Conservation (phyloP, 1,139 yeast species). For the Insectozyma bohioensis region DNA sequence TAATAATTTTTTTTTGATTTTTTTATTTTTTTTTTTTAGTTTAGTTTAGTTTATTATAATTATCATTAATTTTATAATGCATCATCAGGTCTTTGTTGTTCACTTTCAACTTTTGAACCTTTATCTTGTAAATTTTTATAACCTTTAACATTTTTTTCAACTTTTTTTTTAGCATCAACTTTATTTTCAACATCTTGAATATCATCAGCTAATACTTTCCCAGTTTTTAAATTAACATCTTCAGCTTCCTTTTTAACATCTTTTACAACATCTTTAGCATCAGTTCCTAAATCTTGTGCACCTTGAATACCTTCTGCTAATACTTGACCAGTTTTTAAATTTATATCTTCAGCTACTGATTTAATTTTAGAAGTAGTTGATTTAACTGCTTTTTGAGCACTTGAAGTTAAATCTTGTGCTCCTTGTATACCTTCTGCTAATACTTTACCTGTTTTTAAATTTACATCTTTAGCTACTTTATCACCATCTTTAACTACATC, state of each 20-base stretch:
- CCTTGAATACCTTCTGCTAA: slow-evolving; percentile 30
- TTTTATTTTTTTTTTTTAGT: too few species aligned
- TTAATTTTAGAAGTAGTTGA: slow-evolving; percentile 15
- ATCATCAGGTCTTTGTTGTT: slow-evolving; percentile 49
- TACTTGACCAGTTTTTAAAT: slow-evolving; percentile 26
- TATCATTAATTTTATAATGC: slow-evolving; percentile 26
- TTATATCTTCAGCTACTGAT: slow-evolving; percentile 18
- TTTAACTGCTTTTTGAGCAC: slow-evolving; percentile 1
- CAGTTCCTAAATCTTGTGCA: slow-evolving; percentile 23
- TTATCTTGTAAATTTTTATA: slow-evolving; percentile 43
- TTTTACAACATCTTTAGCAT: slow-evolving; percentile 22
- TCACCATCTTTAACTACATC: slow-evolving; percentile 2
- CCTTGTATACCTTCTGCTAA: slow-evolving; percentile 29
- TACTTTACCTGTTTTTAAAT: slow-evolving; percentile 15
- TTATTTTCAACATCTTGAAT: slow-evolving; percentile 19
- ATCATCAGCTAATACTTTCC: slow-evolving; percentile 29
- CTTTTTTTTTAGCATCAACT: slow-evolving; percentile 10
- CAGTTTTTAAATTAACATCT: slow-evolving; percentile 24
- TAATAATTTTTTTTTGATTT: too few species aligned
- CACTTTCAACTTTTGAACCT: slow-evolving; percentile 40
- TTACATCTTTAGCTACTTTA: slow-evolving; percentile 1
- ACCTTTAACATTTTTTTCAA: slow-evolving; percentile 28
- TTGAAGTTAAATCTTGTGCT: slow-evolving; percentile 10
- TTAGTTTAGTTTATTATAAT: too few species aligned
- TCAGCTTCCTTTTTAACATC: slow-evolving; percentile 17